Evolutionary conservation across 2,329 filamentous ascomycete genomes (phyloP).

Genomic region (Xylaria sp.): DNA sequence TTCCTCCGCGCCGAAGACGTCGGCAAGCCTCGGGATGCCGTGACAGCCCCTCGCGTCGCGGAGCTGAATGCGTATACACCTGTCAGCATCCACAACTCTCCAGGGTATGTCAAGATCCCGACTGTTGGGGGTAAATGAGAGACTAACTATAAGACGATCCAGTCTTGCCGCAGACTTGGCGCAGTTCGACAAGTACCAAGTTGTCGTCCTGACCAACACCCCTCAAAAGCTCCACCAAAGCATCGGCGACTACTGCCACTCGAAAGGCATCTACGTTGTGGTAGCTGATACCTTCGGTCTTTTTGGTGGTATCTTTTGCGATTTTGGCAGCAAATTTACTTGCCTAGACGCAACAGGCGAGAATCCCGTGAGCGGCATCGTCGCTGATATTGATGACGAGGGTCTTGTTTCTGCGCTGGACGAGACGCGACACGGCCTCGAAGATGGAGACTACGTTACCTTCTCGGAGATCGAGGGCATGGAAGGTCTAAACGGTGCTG

Average conservation of each 20-base stretch:
- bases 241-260: conserved; percentile 91
- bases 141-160: conserved; percentile 32
- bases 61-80: conserved; percentile 98
- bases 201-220: conserved; percentile 86
- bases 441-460: conserved; percentile 95
- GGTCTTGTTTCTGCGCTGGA: conserved; percentile 91
- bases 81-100: conserved; percentile 72
- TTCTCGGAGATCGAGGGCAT: conserved; percentile 93
- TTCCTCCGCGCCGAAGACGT: conserved; percentile 88
- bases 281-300: conserved; percentile 88
- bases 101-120: conserved; percentile 46
- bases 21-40: conserved; percentile 85
- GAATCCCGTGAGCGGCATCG: conserved; percentile 81
- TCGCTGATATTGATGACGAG: conserved; percentile 86
- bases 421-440: conserved; percentile 90
- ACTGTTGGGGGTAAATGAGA: conserved; percentile 2
- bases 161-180: conserved; percentile 76
- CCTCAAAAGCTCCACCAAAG: conserved; percentile 77
- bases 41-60: conserved; percentile 85
- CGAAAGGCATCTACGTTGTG: conserved; percentile 89
- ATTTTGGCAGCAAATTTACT: conserved; percentile 94
- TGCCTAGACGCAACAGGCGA: conserved; percentile 90
- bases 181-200: conserved; percentile 88
- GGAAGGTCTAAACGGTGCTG: conserved; percentile 80
- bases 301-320: conserved; percentile 95